Base-by-base conservation (phyloP, 805 yeast species). In the Candida easanensis region DNA sequence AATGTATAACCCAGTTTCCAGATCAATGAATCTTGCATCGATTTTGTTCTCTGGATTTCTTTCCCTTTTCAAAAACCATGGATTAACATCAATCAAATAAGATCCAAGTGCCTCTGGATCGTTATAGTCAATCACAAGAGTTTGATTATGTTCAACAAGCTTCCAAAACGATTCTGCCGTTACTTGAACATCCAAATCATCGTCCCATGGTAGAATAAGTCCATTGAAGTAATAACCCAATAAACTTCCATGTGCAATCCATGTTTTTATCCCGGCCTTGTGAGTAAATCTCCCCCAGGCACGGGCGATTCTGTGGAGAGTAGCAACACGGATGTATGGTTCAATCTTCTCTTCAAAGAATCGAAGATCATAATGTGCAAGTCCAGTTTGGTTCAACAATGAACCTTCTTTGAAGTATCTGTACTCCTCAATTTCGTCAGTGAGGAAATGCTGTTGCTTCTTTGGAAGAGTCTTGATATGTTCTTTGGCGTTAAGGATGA, bases 11-110 rank as follows among this genome's bases (percentile, higher is more conserved):
- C 91, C 93, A 4, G 80, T 73, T 51, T 81, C 84, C 11, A 80
- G 64, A 59, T 84, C 90, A 45, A 84, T 78, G 54, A 84, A 81
- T 39, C 93, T 64, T 0, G 86, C 90, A 62, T 82, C 88, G 36
- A 84, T 82, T 53, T 80, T 79, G 54, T 82, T 82, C 11, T 61
- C 58, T 1, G 84, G 84, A 50, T 77, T 80, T 39, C 71, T 69
- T 0, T 58, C 62, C 54, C 90, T 67, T 36, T 72, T 71, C 3
- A 84, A 74, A 8, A 80, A 65, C 30, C 72, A 73, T 8, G 75
- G 52, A n/a, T 77, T 54, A 4, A 66, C 54, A 50, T 65, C 74
- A 33, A 78, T 48, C 41, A 71, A 73, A 54, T 73, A 79, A 21
- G 72, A 63, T 0, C 81, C 80, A 46, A 70, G 60, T 0, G 80